These are phyloP conservation scores for Triangularia verruculosa DNA, from an alignment of 2,329 filamentous ascomycete species.

Conservation along the genomic window DNA sequence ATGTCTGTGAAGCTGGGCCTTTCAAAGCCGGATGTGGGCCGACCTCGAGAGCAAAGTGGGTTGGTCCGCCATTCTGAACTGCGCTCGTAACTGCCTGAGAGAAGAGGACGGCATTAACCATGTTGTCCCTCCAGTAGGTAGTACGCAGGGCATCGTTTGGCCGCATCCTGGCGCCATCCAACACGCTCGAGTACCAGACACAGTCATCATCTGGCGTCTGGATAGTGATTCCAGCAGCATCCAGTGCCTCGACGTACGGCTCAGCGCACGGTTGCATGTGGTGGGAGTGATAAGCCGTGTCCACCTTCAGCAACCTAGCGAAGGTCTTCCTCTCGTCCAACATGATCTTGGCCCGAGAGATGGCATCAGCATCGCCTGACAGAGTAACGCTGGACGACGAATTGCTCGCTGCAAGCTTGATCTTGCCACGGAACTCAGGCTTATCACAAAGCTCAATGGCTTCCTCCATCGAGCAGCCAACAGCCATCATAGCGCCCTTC, in stretches of 20 bases:
- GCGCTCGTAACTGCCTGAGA: conserved; percentile 26
- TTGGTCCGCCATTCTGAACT: conserved; percentile 18
- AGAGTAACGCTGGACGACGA: conserved; percentile 31
- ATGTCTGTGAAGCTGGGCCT: not conserved
- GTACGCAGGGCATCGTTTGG: too few species aligned
- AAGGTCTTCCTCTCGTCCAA: conserved; percentile 28
- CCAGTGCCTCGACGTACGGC: conserved; percentile 15
- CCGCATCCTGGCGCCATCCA: too few species aligned
- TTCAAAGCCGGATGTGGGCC: conserved; percentile 36
- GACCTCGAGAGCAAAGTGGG: conserved; percentile 33
- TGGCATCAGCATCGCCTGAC: conserved; percentile 24
- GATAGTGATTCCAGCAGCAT: too few species aligned
- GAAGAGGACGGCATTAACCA: conserved; percentile 39
- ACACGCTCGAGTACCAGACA: too few species aligned
- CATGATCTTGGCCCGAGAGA: not conserved
- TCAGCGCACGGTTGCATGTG: conserved; percentile 27
- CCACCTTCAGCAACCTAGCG: conserved; percentile 31
- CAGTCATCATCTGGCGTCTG: too few species aligned
- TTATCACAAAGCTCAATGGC: too few species aligned
- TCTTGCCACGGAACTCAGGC: conserved; percentile 20
- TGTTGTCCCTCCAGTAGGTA: conserved; percentile 28
- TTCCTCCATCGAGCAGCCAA: conserved; percentile 26
- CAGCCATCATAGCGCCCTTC: conserved; percentile 35
- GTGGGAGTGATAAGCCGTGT: conserved; percentile 34
- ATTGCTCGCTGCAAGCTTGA: conserved; percentile 29